Evolutionary conservation across 768 basidiomycete genomes (phyloP).

Genomic region (Rubroboletus pulcherrimus): DNA sequence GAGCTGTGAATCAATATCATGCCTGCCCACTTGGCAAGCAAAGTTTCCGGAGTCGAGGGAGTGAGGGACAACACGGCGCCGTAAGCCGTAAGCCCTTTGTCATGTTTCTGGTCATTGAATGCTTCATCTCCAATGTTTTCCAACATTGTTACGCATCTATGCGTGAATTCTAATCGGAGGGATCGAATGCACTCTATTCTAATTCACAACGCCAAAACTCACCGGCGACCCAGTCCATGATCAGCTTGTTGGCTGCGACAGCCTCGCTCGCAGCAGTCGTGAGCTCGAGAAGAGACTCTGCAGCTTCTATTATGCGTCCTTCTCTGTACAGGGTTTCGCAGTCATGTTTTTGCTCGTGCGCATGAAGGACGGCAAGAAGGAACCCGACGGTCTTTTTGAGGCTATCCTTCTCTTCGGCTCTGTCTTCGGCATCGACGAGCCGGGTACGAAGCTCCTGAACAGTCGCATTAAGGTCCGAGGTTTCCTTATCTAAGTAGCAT

Average conservation of each 20-base stretch:
- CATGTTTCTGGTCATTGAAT: background rate
- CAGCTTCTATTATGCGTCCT: background rate
- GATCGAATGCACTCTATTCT: too few relatives aligned
- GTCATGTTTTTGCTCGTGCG: too few relatives aligned
- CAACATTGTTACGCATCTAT: background rate
- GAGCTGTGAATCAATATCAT: background rate
- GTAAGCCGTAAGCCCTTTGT: constrained; percentile 1
- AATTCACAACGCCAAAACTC: too few relatives aligned
- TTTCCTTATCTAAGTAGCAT: too few relatives aligned
- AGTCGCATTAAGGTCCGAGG: too few relatives aligned
- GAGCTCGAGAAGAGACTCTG: background rate
- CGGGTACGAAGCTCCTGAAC: too few relatives aligned
- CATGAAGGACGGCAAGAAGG: too few relatives aligned
- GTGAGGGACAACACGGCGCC: background rate
- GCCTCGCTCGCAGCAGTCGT: background rate
- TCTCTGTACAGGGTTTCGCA: background rate
- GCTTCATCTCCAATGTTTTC: background rate
- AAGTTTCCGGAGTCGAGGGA: background rate
- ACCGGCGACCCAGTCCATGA: background rate
- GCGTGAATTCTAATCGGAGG: too few relatives aligned
- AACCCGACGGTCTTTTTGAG: too few relatives aligned
- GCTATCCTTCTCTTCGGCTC: too few relatives aligned
- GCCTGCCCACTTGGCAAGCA: background rate
- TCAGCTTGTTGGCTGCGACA: background rate
- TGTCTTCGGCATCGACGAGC: too few relatives aligned